Conservation (phyloP, 768 basidiomycete species). For the Lactifluus volemus region DNA sequence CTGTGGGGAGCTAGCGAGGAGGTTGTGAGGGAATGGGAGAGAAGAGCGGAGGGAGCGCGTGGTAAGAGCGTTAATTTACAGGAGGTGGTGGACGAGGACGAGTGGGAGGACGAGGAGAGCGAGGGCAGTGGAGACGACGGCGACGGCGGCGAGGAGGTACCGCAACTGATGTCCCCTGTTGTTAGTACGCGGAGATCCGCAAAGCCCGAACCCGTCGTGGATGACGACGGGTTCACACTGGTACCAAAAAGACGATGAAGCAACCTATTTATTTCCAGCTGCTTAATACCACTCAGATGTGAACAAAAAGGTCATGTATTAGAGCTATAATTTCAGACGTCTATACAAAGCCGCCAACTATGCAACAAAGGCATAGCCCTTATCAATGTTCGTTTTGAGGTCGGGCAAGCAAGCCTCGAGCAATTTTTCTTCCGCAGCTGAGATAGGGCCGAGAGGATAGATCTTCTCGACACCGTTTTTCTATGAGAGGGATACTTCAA, state of each 20-base stretch:
- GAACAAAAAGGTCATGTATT: slow-evolving; percentile 9
- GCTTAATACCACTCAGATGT: background rate
- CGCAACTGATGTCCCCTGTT: slow-evolving; percentile 41
- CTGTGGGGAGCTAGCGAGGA: slow-evolving; percentile 56
- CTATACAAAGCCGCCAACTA: slow-evolving; percentile 17
- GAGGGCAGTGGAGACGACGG: slow-evolving; percentile 33
- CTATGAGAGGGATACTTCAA: slow-evolving; percentile 29
- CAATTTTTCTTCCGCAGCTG: slow-evolving; percentile 77
- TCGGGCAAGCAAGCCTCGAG: slow-evolving; percentile 84
- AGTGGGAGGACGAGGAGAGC: slow-evolving; percentile 41
- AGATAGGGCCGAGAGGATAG: slow-evolving; percentile 69
- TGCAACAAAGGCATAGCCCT: slow-evolving; percentile 73
- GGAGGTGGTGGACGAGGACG: slow-evolving; percentile 33
- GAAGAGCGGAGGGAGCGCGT: slow-evolving; percentile 45
- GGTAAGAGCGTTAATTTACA: slow-evolving; percentile 49
- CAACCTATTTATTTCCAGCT: slow-evolving; percentile 1
- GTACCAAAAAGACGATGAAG: slow-evolving; percentile 42
- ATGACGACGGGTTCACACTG: slow-evolving; percentile 88
- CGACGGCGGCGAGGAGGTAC: slow-evolving; percentile 45
- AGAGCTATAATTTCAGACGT: slow-evolving; percentile 4
- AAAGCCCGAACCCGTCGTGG: slow-evolving; percentile 62
- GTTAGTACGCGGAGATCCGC: slow-evolving; percentile 20
- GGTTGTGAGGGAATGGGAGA: slow-evolving; percentile 54
- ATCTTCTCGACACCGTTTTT: slow-evolving; percentile 89
- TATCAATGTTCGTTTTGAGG: slow-evolving; percentile 96